phyloP scores from a whole-genome alignment of 495 filamentous ascomycete genomes.

The Pseudevernia furfuracea region DNA sequence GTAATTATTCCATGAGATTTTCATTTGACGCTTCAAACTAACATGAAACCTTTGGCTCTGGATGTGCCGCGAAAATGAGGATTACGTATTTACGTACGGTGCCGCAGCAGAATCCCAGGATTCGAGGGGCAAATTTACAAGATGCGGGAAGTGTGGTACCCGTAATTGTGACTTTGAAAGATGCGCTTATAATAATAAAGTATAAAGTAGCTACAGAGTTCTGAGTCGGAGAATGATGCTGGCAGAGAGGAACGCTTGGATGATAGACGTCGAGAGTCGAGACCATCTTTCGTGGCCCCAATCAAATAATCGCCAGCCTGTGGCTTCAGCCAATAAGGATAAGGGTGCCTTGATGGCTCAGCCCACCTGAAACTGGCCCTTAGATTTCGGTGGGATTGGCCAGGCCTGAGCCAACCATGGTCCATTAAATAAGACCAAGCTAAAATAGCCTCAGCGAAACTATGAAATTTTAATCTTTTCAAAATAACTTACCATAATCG shows the following conservation, averaged over 20 bases:
- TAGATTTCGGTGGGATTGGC: background rate
- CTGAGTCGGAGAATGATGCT: background rate
- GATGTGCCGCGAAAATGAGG: background rate
- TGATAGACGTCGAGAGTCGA: background rate
- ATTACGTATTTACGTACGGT: no score
- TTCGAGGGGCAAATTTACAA: background rate
- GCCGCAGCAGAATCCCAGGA: no score
- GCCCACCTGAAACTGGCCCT: conserved; percentile 1
- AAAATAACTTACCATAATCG: no score
- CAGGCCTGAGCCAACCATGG: background rate
- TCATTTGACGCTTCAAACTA: background rate
- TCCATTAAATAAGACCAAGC: background rate
- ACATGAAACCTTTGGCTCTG: conserved; percentile 2
- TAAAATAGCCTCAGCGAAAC: background rate
- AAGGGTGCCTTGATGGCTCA: background rate
- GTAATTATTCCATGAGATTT: background rate
- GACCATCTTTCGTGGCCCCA: background rate
- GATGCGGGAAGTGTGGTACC: no score
- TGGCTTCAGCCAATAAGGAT: conserved; percentile 8
- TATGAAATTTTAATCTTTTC: background rate
- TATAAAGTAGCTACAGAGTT: no score
- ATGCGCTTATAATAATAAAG: background rate
- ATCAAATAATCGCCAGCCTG: background rate
- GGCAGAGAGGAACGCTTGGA: conserved; percentile 8
- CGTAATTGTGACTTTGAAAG: background rate